Evolutionary conservation across 495 filamentous ascomycete species (phyloP), one percentile per base, ranked within the genome.

Genomic region (Melanomma pulvis-pyrius): DNA sequence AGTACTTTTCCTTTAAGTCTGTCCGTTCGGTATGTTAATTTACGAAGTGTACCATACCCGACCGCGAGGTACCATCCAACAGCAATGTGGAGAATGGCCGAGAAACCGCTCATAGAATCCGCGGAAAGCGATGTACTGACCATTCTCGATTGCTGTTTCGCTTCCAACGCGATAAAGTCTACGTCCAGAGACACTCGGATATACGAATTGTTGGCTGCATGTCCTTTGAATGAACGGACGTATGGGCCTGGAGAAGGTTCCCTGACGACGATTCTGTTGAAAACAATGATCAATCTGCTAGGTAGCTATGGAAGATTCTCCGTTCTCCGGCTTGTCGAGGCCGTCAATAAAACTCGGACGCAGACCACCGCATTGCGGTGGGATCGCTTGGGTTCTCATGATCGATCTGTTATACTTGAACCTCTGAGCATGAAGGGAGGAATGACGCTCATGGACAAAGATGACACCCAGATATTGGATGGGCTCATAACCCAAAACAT

Each of bases 81-180:
- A 26, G 67, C 67, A 3, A 63, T 61, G 24, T 74, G 72, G 72
- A 59, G 67, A 28, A 34, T 46, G 15, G 70, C 70, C 5, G 72
- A 74, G 41, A 19, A 57, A 17, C 26, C 55, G 15, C 60, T 74
- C 7, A 48, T 58, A 15, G 21, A 65, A 32, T 26, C 17, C 22
- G 67, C 58, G 1, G 59, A 63, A 11, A 58, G 63, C 11, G 72
- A 74, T 63, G 67, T 70, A 22, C 59, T 74, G 5, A 55, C 59
- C 17, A 72, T 74, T 41, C 54, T 74, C 0, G 72, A 74, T 46
- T 68, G 66, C 49, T 74, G 72, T 57, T 74, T 62, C 49, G 67
- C 70, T 22, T 64, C 66, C 49, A 68, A 64, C 47, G 63, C 65
- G 21, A 22, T 61, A 3, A 71, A 71, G 24, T 15, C 28, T 22